These are phyloP conservation scores for Murraya paniculata DNA, from an alignment of 345 rosid species.

Conservation along the genomic window DNA sequence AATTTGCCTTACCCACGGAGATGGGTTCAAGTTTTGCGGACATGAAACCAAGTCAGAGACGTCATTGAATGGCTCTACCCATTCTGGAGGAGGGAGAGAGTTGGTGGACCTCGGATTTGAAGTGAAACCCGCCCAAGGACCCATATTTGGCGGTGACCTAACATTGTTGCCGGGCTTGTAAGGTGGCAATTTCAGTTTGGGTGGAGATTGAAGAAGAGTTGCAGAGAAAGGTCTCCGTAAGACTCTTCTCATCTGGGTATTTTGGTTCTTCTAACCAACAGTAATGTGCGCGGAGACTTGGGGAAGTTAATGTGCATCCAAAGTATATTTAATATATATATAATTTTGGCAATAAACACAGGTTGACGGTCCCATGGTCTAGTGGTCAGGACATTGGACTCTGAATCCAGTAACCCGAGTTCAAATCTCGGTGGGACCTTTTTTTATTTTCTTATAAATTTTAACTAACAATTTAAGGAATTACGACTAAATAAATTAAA, in stretches of 20 bases:
- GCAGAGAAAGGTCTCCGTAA: conserved; percentile 17
- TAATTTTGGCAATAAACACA: rapidly evolving
- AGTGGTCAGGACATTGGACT: conserved; percentile 95
- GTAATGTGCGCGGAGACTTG: rapidly evolving
- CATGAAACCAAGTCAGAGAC: conserved; percentile 57
- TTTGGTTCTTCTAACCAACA: not conserved
- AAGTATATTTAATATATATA: rapidly evolving
- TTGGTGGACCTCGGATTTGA: conserved; percentile 36
- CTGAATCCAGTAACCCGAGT: conserved; percentile 98
- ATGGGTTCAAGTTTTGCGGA: conserved; percentile 40
- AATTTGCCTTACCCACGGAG: conserved; percentile 75
- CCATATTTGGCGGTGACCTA: conserved; percentile 12
- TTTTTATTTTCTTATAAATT: no score
- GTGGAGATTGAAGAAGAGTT: conserved; percentile 19
- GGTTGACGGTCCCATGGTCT: conserved; percentile 52
- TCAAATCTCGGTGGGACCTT: conserved; percentile 97
- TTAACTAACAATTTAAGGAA: no score
- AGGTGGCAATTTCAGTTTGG: not conserved
- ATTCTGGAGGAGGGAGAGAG: conserved; percentile 73
- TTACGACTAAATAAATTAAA: no score
- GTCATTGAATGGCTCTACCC: conserved; percentile 81
- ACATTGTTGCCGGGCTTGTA: conserved; percentile 25
- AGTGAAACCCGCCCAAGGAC: conserved; percentile 11
- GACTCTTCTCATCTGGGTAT: conserved; percentile 37
- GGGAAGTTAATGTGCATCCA: not conserved